Evolutionary conservation across 1,139 yeast species (phyloP).

Genomic region (Pichia sp.): DNA sequence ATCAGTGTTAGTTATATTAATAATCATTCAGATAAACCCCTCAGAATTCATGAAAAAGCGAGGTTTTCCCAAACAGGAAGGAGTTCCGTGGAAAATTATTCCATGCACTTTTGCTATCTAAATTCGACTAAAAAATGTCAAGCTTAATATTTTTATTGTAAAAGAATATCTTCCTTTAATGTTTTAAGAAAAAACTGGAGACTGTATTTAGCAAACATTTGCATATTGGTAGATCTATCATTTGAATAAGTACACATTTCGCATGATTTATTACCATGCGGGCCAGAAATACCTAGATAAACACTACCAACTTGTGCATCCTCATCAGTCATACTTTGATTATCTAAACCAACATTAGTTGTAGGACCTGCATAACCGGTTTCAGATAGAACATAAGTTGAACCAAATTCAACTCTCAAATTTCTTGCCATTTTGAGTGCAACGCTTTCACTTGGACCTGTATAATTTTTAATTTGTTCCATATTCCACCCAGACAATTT

Average conservation of each 20-base stretch:
- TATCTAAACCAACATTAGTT: conserved; percentile 31
- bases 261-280: conserved; percentile 49
- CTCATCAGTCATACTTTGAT: conserved; percentile 26
- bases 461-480: conserved; percentile 59
- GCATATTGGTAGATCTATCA: conserved; percentile 66
- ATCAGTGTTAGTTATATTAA: too few relatives aligned
- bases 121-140: too few relatives aligned
- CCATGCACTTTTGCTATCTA: too few relatives aligned
- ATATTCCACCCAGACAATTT: conserved; percentile 74
- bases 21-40: too few relatives aligned
- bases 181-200: conserved; percentile 50
- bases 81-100: not conserved
- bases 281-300: conserved; percentile 66
- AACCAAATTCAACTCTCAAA: conserved; percentile 71
- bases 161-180: conserved; percentile 21
- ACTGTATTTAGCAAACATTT: conserved; percentile 62
- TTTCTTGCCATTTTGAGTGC: conserved; percentile 74
- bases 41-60: not conserved
- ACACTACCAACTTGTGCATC: conserved; percentile 51
- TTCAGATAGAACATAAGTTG: conserved; percentile 75
- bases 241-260: conserved; percentile 39
- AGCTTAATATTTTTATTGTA: not conserved
- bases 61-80: not conserved
- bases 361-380: conserved; percentile 87
- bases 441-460: conserved; percentile 77